These are phyloP conservation scores for Infundibulicybe gibba DNA, from an alignment of 768 basidiomycete species.

Conservation along the genomic window DNA sequence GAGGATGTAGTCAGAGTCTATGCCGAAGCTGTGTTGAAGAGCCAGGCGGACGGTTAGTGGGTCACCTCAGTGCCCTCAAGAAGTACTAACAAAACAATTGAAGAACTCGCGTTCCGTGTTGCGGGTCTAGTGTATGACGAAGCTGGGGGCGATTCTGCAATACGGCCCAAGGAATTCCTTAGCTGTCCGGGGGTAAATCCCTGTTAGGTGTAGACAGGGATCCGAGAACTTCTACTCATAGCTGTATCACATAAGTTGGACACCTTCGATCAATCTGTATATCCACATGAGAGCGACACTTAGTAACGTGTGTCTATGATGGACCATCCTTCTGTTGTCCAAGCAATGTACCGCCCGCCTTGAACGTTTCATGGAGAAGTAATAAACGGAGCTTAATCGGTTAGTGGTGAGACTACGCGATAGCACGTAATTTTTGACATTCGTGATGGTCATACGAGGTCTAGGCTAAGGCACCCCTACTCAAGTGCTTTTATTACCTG, in stretches of 20 bases:
- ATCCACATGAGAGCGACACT: no score
- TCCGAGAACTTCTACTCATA: neutral
- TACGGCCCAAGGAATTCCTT: conserved; percentile 81
- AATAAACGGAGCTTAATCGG: no score
- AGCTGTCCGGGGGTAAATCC: conserved; percentile 10
- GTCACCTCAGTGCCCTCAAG: neutral
- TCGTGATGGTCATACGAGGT: conserved; percentile 1
- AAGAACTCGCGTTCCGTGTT: conserved; percentile 83
- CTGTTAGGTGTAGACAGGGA: neutral
- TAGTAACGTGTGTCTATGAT: no score
- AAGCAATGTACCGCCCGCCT: no score
- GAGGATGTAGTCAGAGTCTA: conserved; percentile 98
- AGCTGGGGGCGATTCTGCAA: conserved; percentile 71
- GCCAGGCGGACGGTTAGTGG: conserved; percentile 79
- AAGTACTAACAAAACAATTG: conserved; percentile 4
- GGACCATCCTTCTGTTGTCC: no score
- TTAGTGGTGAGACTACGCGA: conserved; percentile 17
- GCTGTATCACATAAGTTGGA: neutral
- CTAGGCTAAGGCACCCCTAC: no score
- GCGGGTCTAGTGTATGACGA: conserved; percentile 85
- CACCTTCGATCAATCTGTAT: no score
- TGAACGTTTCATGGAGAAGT: no score
- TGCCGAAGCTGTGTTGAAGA: conserved; percentile 77
- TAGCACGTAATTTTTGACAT: conserved; percentile 24
- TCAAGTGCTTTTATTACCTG: no score